phyloP scores from a whole-genome alignment of 768 basidiomycete genomes.

The Lactarius pseudohatsudake region DNA sequence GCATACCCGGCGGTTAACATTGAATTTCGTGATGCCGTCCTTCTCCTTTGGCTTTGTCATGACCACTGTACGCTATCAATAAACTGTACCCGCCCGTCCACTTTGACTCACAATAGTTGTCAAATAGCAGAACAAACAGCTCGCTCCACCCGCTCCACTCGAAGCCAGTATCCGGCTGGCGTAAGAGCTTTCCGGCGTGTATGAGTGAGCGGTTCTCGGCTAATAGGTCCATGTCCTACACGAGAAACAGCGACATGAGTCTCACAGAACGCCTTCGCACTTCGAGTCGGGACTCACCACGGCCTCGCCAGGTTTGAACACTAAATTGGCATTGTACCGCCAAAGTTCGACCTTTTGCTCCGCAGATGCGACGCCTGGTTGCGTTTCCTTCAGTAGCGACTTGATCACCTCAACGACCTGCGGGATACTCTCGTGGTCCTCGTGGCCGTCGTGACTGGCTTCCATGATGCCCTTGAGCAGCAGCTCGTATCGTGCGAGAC shows the following conservation, averaged over 20 bases:
- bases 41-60: slow-evolving; percentile 84
- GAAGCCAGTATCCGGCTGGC: slow-evolving; percentile 86
- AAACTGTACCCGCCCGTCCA: not conserved
- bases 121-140: slow-evolving; percentile 86
- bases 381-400: slow-evolving; percentile 79
- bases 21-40: slow-evolving; percentile 72
- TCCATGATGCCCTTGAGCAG: slow-evolving; percentile 80
- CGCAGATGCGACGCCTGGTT: slow-evolving; percentile 81
- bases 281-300: slow-evolving; percentile 44
- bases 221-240: slow-evolving; percentile 83
- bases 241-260: not conserved
- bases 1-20: slow-evolving; percentile 76
- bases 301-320: slow-evolving; percentile 75
- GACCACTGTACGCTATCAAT: slow-evolving; percentile 55
- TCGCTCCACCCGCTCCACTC: slow-evolving; percentile 91
- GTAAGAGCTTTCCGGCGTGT: slow-evolving; percentile 76
- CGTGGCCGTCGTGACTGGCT: slow-evolving; percentile 68
- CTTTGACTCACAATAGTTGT: slow-evolving; percentile 78
- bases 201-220: slow-evolving; percentile 82
- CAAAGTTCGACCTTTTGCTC: slow-evolving; percentile 90
- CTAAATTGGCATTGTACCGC: slow-evolving; percentile 76
- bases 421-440: slow-evolving; percentile 81
- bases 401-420: slow-evolving; percentile 87
- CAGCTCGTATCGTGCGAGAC: slow-evolving; percentile 84
- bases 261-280: not conserved